Evolutionary conservation across 352 stramenopile species (phyloP), one percentile per base, ranked within the genome.

Genomic region (Phytophthora uliginosa): DNA sequence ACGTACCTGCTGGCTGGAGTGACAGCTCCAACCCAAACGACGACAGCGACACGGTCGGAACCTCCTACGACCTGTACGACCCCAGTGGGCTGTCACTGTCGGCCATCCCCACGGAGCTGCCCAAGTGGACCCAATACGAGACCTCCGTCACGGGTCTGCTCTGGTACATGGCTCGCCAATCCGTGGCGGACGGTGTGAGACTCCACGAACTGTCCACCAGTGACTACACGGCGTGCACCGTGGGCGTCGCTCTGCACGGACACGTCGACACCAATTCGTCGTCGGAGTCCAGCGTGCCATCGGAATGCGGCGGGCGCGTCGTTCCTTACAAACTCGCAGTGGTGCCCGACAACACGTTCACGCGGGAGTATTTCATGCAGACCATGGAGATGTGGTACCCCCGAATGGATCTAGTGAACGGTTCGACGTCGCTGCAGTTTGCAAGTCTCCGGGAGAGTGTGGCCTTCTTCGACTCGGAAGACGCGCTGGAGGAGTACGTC

Each of bases 241-340:
- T 26, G 10, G 66, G 69, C 22, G 71, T 91, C 18, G 65, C 76
- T 0, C 57, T 79, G 52, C 38, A 71, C 15, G 85, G 85, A 26
- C 59, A 69, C 10, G 73, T 89, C 0, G 79, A 78, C 33, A 73
- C 67, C 4, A 75, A 90, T 50, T 15, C 52, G 8, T 78, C 71
- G 7, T 88, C 79, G 1, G 26, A 62, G 6, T 84, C 65, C 40
- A 59, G 36, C 17, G 42, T 90, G 4, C 82, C 85, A 0, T 51
- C 45, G 0, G 78, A 59, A 28, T 91, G 85, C 40, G 70, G 34
- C 6, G 70, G 63, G 10, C 77, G 79, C 2, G 74, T 90, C 0
- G 71, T 81, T 52, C 85, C 85, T 0, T 89, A 80, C 63, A 90
- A 92, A 63, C 69, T 91, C 56, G 85, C 56, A 3, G 87, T 92